Conservation (phyloP, 495 filamentous ascomycete species). For the Penicillium silybi region DNA sequence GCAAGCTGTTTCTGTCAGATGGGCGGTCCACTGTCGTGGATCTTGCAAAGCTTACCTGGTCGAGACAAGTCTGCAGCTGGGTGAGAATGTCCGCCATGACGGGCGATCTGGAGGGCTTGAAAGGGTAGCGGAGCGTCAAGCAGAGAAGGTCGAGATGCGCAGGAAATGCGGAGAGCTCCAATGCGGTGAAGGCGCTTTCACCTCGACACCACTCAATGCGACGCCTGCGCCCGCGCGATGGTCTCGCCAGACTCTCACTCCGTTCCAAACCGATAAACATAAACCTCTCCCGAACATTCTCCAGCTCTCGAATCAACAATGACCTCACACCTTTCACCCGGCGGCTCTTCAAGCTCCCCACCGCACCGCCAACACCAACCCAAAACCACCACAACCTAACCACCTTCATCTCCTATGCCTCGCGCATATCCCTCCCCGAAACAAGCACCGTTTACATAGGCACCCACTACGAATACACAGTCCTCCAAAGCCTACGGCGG, state of each 20-base stretch:
- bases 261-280: background rate
- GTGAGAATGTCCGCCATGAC: slow-evolving; percentile 88
- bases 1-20: slow-evolving; percentile 55
- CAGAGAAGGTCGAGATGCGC: slow-evolving; percentile 4
- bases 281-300: slow-evolving; percentile 11
- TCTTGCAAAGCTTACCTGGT: slow-evolving; percentile 58
- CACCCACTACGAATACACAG: slow-evolving; percentile 70
- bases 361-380: slow-evolving; percentile 41
- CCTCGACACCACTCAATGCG: slow-evolving; percentile 19
- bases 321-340: slow-evolving; percentile 33
- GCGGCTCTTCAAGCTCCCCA: slow-evolving; percentile 38
- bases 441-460: slow-evolving; percentile 42
- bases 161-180: slow-evolving; percentile 29
- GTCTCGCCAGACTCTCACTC: slow-evolving; percentile 7
- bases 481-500: slow-evolving; percentile 54
- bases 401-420: slow-evolving; percentile 70
- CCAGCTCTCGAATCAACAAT: slow-evolving; percentile 8
- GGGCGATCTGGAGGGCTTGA: slow-evolving; percentile 1
- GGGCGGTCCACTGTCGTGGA: background rate
- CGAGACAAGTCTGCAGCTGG: slow-evolving; percentile 90
- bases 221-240: slow-evolving; percentile 13
- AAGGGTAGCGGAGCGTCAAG: background rate
- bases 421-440: slow-evolving; percentile 37
- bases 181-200: slow-evolving; percentile 21
- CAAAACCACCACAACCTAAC: slow-evolving; percentile 61